Evolutionary conservation across 129 eudicot genomes (phyloP).

Genomic region (Logfia minima): DNA sequence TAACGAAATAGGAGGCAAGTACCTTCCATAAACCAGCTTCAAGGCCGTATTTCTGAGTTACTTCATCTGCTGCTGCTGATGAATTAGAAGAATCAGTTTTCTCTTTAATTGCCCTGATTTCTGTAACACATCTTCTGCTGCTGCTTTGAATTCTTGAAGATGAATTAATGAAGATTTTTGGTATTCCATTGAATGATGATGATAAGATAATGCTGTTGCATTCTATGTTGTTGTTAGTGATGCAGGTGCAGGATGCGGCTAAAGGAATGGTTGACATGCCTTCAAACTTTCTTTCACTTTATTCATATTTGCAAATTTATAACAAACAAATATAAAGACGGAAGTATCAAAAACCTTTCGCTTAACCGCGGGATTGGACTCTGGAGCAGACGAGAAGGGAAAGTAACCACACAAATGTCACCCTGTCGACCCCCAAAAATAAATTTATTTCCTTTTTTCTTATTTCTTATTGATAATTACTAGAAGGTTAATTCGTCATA

Average conservation of each 20-base stretch:
- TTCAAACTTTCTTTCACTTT: background rate
- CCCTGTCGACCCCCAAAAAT: no score
- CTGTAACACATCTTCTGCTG: background rate
- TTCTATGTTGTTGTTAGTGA: background rate
- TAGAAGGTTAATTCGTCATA: no score
- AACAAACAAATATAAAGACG: no score
- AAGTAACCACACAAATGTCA: constrained; percentile 27
- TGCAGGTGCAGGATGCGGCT: background rate
- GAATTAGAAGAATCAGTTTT: constrained; percentile 49
- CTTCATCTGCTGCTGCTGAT: constrained; percentile 62
- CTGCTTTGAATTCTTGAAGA: background rate
- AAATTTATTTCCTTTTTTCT: no score
- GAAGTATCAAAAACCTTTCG: no score
- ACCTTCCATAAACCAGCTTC: constrained; percentile 99
- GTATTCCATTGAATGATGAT: background rate
- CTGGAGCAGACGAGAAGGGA: background rate
- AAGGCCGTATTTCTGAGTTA: constrained; percentile 81
- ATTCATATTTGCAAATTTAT: no score
- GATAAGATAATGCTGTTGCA: no score
- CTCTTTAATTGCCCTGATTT: constrained; percentile 72
- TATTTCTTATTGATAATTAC: no score
- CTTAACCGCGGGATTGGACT: no score
- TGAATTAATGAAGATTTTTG: background rate
- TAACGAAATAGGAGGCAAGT: background rate
- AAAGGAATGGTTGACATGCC: constrained; percentile 24